These are phyloP conservation scores for Neurospora crassa DNA, from an alignment of 2,329 filamentous ascomycete species.

Conservation along the genomic window DNA sequence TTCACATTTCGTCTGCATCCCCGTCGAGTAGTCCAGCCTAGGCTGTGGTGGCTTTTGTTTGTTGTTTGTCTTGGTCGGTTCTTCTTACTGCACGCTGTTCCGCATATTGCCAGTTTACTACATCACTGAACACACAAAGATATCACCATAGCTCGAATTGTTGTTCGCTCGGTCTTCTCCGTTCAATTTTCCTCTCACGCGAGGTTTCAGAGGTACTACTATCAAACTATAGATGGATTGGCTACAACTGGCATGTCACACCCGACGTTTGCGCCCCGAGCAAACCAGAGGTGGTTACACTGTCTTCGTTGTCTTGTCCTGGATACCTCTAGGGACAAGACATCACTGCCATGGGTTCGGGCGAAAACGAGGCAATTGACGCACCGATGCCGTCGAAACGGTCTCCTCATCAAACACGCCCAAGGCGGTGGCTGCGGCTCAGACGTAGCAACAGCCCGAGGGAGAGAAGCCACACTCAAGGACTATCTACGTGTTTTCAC, in stretches of 20 bases:
- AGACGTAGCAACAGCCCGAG: constrained; percentile 23
- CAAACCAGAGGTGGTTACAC: neutral
- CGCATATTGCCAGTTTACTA: neutral
- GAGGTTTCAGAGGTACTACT: neutral
- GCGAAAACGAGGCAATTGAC: neutral
- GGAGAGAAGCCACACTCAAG: constrained; percentile 33
- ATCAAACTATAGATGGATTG: neutral
- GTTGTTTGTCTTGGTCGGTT: neutral
- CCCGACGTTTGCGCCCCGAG: neutral
- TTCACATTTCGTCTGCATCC: neutral
- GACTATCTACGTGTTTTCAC: constrained; percentile 44
- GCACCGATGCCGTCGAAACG: neutral
- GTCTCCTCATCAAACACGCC: neutral
- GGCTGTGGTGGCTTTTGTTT: neutral
- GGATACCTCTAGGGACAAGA: neutral
- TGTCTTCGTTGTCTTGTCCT: neutral
- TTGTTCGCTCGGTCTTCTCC: neutral
- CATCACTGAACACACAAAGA: neutral
- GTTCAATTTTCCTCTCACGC: neutral
- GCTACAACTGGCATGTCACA: neutral
- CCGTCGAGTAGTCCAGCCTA: neutral
- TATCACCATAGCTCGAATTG: neutral
- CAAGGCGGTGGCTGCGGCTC: neutral
- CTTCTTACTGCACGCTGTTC: neutral
- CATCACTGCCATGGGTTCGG: neutral